Percentiles rank a stretch among this genome's conserved stretches.
phyloP scores from a whole-genome alignment of 1,284 basidiomycete genomes.

The Tylopilus sp. region DNA sequence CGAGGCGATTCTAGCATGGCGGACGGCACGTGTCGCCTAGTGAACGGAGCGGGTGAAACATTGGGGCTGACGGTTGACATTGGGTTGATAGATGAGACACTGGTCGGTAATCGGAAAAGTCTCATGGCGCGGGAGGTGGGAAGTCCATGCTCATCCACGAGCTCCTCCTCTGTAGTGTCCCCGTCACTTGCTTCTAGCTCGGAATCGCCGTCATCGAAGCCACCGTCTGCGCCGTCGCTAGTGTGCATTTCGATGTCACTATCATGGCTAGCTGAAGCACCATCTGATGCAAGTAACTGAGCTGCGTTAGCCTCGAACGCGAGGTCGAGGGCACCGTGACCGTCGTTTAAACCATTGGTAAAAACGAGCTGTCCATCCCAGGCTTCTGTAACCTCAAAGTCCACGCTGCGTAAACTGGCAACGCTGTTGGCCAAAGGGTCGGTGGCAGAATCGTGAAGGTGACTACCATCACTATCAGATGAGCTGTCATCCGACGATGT shows the following conservation, averaged over 20 bases:
- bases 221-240: conserved; percentile 37
- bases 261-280: conserved; percentile 36
- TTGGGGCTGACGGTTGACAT: conserved; percentile 65
- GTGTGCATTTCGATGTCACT: conserved; percentile 44
- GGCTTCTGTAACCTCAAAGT: conserved; percentile 63
- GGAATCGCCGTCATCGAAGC: conserved; percentile 42
- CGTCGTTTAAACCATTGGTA: conserved; percentile 57
- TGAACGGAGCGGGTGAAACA: conserved; percentile 44
- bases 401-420: conserved; percentile 38
- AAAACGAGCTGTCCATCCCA: conserved; percentile 74
- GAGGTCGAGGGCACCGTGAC: conserved; percentile 52
- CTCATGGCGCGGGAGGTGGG: conserved; percentile 73
- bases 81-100: conserved; percentile 68
- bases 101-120: conserved; percentile 62
- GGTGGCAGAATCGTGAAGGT: conserved; percentile 36
- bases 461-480: conserved; percentile 39
- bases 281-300: conserved; percentile 44
- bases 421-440: conserved; percentile 40
- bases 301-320: conserved; percentile 55
- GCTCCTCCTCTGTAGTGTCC: conserved; percentile 75
- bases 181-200: conserved; percentile 44
- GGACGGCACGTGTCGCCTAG: conserved; percentile 36
- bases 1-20: conserved; percentile 45
- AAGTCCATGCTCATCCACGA: conserved; percentile 67
- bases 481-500: conserved; percentile 38